Conservation (phyloP, 2,329 filamentous ascomycete genomes). For the Aureobasidium sp. region DNA sequence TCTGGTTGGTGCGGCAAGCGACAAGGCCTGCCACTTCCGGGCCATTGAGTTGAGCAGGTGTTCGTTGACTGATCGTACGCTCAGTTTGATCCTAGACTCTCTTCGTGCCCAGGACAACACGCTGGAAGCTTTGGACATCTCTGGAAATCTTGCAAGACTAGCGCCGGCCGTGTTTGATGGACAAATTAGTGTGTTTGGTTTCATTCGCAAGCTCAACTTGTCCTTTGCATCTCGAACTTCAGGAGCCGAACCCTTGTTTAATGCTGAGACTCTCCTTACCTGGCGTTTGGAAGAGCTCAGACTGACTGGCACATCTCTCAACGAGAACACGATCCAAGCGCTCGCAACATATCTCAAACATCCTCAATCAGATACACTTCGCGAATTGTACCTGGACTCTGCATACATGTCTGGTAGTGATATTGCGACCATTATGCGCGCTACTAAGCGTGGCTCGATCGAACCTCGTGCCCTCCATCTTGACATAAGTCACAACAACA, state of each 20-base stretch:
- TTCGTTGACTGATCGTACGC: constrained; percentile 48
- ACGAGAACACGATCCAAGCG: constrained; percentile 56
- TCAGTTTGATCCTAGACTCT: constrained; percentile 56
- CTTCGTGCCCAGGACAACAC: constrained; percentile 58
- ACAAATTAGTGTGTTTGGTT: constrained; percentile 58
- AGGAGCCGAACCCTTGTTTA: constrained; percentile 54
- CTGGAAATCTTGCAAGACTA: constrained; percentile 57
- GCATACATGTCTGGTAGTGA: constrained; percentile 58
- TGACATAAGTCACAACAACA: constrained; percentile 57
- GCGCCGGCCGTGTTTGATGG: constrained; percentile 57
- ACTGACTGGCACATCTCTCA: constrained; percentile 55
- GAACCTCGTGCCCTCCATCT: constrained; percentile 53
- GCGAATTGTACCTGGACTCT: constrained; percentile 56
- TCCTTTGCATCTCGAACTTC: constrained; percentile 57
- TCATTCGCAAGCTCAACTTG: constrained; percentile 57
- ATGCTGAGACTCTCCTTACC: constrained; percentile 55
- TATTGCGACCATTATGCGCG: constrained; percentile 56
- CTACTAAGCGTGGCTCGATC: constrained; percentile 47
- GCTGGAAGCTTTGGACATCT: constrained; percentile 58
- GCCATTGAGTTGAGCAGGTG: constrained; percentile 61
- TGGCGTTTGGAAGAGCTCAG: constrained; percentile 61
- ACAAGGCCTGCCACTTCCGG: constrained; percentile 55
- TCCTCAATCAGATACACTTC: constrained; percentile 49
- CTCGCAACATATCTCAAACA: constrained; percentile 51
- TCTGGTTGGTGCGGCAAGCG: constrained; percentile 59